These are phyloP conservation scores for Curvularia lunata DNA, from an alignment of 2,329 filamentous ascomycete genomes.

Conservation along the genomic window DNA sequence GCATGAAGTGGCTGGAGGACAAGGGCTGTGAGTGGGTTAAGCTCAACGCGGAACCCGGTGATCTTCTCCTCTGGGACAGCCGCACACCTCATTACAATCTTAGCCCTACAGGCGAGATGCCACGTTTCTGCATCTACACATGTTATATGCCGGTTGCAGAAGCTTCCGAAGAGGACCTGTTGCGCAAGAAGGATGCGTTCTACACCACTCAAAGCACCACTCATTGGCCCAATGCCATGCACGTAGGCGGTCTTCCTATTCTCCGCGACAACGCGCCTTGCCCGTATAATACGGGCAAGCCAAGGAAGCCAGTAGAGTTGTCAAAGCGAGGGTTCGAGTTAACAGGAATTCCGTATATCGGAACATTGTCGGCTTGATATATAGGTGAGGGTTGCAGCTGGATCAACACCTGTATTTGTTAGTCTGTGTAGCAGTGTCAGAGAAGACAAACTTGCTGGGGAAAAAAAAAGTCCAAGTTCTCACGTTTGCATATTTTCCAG, in stretches of 20 bases:
- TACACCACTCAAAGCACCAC: slow-evolving; percentile 34
- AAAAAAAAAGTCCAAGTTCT: no score
- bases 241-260: slow-evolving; percentile 41
- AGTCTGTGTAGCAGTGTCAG: not conserved
- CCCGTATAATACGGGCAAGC: slow-evolving; percentile 49
- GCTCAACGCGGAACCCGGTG: slow-evolving; percentile 52
- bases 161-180: slow-evolving; percentile 43
- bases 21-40: slow-evolving; percentile 51
- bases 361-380: not conserved
- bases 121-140: slow-evolving; percentile 44
- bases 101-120: slow-evolving; percentile 33
- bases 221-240: slow-evolving; percentile 46
- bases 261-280: slow-evolving; percentile 40
- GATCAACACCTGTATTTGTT: not conserved
- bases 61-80: slow-evolving; percentile 54
- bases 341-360: slow-evolving; percentile 57
- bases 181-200: slow-evolving; percentile 39
- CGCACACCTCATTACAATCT: slow-evolving; percentile 50
- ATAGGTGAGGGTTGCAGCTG: not conserved
- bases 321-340: slow-evolving; percentile 52
- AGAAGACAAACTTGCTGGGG: no score
- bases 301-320: slow-evolving; percentile 34
- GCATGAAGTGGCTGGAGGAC: slow-evolving; percentile 52
- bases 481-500: no score
- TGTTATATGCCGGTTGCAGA: slow-evolving; percentile 48